Evolutionary conservation across 169 alveolate genomes (phyloP), one percentile per base, ranked within the genome.

Genomic region (Cryptosporidium meleagridis): DNA sequence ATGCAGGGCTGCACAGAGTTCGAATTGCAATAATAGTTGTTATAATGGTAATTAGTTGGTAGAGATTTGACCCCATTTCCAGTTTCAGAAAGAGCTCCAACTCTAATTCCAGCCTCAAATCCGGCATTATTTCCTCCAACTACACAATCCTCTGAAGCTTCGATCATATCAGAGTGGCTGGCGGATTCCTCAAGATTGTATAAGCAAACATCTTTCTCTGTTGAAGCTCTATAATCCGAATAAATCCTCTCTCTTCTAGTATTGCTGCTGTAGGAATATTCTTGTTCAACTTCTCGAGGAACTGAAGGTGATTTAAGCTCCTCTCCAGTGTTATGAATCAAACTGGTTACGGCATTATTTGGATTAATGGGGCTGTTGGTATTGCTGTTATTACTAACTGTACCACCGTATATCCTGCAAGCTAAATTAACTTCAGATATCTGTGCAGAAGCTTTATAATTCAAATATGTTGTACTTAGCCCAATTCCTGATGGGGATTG

Each of bases 401-500:
- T 8, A 55, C 37, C 2, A 55, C 37, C 10, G 67, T 55, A 55
- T 55, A 55, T 16, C 29, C 72, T 65, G 14, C 52, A 33, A 3
- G 18, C 52, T 16, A 37, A 2, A 1, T 65, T 53, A 5, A 31
- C 33, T 7, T 31, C 72, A 16, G 72, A 33, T 31, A 33, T 14
- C 12, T 29, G 72, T n/a, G 26, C 8, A 7, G 33, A 37, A 37
- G 52, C 72, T 14, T n/a, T 37, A 65, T 33, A 31, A 29, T 29
- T 37, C 72, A 65, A 33, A 37, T 35, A 65, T 3, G 72, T n/a
- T 26, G 72, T 21, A 29, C 53, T 7, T 2, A n/a, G 3, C 0
- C 51, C 72, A 31, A 33, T 55, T 55, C 67, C 12, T 16, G 29
- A 5, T 55, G 67, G 72, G 18, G 72, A 37, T n/a, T 65, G 72